A percentile compares a stretch with the other conserved stretches of the same genome.
These are phyloP conservation scores for Fusarium nematophilum DNA, from an alignment of 2,329 filamentous ascomycete species.

Conservation along the genomic window DNA sequence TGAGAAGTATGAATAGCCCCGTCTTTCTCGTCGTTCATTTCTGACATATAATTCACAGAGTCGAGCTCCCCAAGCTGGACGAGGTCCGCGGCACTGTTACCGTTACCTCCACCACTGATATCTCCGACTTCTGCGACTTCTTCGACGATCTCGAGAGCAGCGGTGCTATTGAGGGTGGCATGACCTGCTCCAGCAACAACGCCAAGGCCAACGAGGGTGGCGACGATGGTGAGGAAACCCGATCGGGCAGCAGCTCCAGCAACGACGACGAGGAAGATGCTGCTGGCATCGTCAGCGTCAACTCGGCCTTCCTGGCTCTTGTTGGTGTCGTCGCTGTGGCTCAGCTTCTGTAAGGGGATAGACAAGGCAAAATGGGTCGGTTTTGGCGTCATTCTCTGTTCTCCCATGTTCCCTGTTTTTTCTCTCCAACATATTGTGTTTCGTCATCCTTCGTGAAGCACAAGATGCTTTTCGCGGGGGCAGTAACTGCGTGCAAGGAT, in stretches of 20 bases:
- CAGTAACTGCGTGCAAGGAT: constrained; percentile 44
- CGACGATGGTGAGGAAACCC: constrained; percentile 43
- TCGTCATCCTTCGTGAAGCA: constrained; percentile 45
- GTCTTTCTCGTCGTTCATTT: background rate
- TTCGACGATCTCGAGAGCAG: constrained; percentile 55
- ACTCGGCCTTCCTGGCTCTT: constrained; percentile 60
- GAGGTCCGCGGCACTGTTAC: constrained; percentile 80
- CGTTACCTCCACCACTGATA: constrained; percentile 73
- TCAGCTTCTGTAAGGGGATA: constrained; percentile 62
- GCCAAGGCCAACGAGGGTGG: constrained; percentile 62
- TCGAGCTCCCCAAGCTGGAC: constrained; percentile 73
- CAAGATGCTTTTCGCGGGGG: constrained; percentile 42
- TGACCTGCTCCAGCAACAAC: constrained; percentile 63
- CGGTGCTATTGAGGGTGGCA: constrained; percentile 56
- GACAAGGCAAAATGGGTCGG: constrained; percentile 45
- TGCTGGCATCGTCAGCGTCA: constrained; percentile 58
- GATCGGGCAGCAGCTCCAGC: constrained; percentile 40
- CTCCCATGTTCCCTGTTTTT: constrained; percentile 50
- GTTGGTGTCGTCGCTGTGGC: constrained; percentile 60
- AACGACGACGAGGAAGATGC: constrained; percentile 53
- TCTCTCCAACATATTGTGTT: constrained; percentile 51
- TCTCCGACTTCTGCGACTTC: constrained; percentile 66
- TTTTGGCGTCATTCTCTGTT: constrained; percentile 52
- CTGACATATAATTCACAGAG: constrained; percentile 59
- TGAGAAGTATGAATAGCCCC: constrained; percentile 71